phyloP scores from a whole-genome alignment of 2,329 filamentous ascomycete genomes.

The Teratosphaeria gauchensis region DNA sequence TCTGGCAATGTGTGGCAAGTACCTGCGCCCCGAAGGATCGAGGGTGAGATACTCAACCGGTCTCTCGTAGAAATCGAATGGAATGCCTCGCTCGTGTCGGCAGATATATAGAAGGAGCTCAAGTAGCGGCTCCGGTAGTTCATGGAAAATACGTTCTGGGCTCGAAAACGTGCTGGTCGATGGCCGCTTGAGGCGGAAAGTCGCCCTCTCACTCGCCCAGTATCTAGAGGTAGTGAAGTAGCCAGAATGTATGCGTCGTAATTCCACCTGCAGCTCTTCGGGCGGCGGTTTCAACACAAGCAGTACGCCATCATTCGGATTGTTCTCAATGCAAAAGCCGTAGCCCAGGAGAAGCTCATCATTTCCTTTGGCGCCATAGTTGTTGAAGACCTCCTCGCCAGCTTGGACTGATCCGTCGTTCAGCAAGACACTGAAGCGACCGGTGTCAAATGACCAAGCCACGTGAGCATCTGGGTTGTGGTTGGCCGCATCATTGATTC shows the following conservation, averaged over 20 bases:
- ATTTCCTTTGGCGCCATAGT: conserved; percentile 45
- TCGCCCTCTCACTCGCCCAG: conserved; percentile 28
- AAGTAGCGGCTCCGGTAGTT: conserved; percentile 23
- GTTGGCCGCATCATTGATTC: conserved; percentile 39
- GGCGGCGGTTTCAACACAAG: conserved; percentile 33
- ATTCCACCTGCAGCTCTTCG: conserved; percentile 23
- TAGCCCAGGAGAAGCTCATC: conserved; percentile 45
- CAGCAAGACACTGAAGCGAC: conserved; percentile 31
- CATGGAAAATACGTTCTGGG: conserved; percentile 13
- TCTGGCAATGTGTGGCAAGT: conserved; percentile 24
- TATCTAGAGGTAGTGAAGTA: conserved; percentile 22
- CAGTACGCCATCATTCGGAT: conserved; percentile 38
- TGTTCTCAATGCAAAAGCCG: conserved; percentile 40
- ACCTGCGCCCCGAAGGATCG: conserved; percentile 17
- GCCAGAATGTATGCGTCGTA: conserved; percentile 22
- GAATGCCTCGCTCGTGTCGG: conserved; percentile 22
- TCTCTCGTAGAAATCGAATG: conserved; percentile 19
- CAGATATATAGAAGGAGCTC: conserved; percentile 28
- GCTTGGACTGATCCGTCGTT: conserved; percentile 21
- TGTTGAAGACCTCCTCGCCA: conserved; percentile 42
- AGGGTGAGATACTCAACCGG: conserved; percentile 18
- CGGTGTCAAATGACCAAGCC: conserved; percentile 36
- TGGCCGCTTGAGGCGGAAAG: conserved; percentile 25
- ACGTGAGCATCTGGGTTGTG: conserved; percentile 38
- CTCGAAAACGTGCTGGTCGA: neutral